Conservation (phyloP, 2,329 filamentous ascomycete species). For the Sclerotinia sclerotiorum region DNA sequence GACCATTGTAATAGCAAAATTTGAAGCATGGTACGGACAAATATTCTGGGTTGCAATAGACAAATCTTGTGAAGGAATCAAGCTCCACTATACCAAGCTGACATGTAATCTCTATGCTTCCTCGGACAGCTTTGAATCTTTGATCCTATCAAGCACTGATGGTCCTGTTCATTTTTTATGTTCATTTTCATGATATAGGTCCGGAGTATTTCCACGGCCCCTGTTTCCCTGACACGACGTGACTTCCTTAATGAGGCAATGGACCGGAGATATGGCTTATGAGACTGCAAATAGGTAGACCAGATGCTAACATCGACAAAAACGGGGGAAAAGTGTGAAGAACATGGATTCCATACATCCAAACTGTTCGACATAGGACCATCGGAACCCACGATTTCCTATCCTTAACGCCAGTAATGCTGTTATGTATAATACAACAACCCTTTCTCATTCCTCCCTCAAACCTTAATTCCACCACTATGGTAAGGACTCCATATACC, state of each 20-base stretch:
- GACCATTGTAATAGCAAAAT: not conserved
- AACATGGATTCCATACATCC: not conserved
- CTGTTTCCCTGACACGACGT: not conserved
- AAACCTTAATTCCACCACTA: constrained; percentile 46
- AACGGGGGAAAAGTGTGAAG: not conserved
- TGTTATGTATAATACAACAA: constrained; percentile 31
- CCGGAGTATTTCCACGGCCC: not conserved
- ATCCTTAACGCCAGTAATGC: constrained; percentile 34
- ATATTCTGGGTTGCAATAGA: not conserved
- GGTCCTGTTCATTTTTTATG: not conserved
- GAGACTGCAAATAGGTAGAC: not conserved
- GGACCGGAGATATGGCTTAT: not conserved
- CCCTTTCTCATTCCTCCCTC: not conserved
- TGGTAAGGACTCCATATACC: constrained; percentile 72
- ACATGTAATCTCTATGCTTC: not conserved
- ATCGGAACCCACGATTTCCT: constrained; percentile 12
- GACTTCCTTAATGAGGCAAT: not conserved
- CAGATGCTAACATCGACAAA: not conserved
- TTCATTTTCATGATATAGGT: not conserved
- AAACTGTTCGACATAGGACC: constrained; percentile 11
- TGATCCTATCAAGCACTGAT: not conserved
- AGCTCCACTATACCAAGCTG: not conserved
- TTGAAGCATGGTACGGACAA: not conserved
- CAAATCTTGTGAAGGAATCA: not conserved
- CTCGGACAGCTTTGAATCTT: not conserved